Evolutionary conservation across 2,329 filamentous ascomycete species (phyloP), one percentile per base, ranked within the genome.

Genomic region (Tolypocladium tundrense): DNA sequence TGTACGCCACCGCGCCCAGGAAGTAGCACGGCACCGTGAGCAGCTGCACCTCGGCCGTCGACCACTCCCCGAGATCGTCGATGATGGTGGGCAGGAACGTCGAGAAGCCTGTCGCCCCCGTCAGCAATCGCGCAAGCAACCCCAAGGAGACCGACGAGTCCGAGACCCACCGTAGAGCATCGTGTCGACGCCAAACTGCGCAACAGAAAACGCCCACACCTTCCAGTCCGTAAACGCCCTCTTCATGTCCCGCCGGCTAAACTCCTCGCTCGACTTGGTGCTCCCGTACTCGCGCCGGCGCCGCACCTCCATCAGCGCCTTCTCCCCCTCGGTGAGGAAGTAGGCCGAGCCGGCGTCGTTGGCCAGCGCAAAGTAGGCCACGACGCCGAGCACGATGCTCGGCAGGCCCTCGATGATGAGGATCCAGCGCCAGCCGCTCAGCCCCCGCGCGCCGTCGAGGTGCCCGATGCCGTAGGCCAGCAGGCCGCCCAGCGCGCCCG

Each of bases 41-140:
- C 39, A 89, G 82, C 69, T 92, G 88, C 7, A 90, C 82, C 66
- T 88, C 78, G 0, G 87, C 81, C 0, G 76, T 75, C 0, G 82
- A 78, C 76, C 87, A 90, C 13, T 64, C 60, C 3, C 87, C 86
- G 55, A 92, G 81, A 4, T 80, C 84, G 48, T 82, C 77, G 69
- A 93, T 90, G 62, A 93, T 92, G 5, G 88, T 91, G 0, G 89
- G 89, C 51, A 93, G 73, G 67, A 92, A 92, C 0, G 87, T 91
- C 54, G 84, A 87, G 70, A 85, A 91, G 5, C 88, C 87, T 79
- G 31, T 4, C 4, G 4, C 9, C 2, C 11, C 2, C 11, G 48
- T 57, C 24, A 57, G 55, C 14, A 9, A 31, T 24, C 3, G 19
- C 19, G 9, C n/a, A 10, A n/a, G 19, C 21, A n/a, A n/a, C 8